These are phyloP conservation scores for Stachybotrys echinatus DNA, from an alignment of 2,329 filamentous ascomycete genomes.

Conservation along the genomic window DNA sequence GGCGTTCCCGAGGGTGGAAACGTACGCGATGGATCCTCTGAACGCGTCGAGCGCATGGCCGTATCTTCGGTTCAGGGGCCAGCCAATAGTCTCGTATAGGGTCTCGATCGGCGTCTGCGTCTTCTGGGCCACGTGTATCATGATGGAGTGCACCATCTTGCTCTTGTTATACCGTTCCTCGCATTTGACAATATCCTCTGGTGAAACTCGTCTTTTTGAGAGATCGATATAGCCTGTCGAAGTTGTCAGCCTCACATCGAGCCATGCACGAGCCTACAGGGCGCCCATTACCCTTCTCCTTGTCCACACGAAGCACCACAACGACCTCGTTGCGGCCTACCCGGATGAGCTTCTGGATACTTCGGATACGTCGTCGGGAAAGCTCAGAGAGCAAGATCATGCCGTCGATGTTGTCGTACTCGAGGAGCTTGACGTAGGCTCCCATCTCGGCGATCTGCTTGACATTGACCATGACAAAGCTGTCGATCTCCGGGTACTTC, in stretches of 20 bases:
- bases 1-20: conserved; percentile 6
- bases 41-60: conserved; percentile 96
- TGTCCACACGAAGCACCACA: conserved; percentile 96
- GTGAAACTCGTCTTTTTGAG: conserved; percentile 94
- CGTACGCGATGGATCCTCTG: conserved; percentile 96
- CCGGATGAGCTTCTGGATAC: conserved; percentile 97
- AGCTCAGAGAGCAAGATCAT: conserved; percentile 99
- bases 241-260: conserved; percentile 14
- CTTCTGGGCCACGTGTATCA: conserved; percentile 98
- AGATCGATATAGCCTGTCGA: conserved; percentile 81
- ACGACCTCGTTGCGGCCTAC: conserved; percentile 98
- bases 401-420: conserved; percentile 99
- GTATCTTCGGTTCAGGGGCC: conserved; percentile 97
- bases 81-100: conserved; percentile 89
- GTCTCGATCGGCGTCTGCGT: conserved; percentile 89
- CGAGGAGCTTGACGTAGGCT: conserved; percentile 97
- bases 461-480: conserved; percentile 99
- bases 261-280: not conserved
- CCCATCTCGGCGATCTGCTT: conserved; percentile 99
- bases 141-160: conserved; percentile 98
- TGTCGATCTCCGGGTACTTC: conserved; percentile 92
- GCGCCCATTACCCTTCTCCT: conserved; percentile 75
- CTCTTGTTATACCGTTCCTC: conserved; percentile 99
- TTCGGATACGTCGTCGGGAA: conserved; percentile 94
- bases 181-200: conserved; percentile 96